Evolutionary conservation across 805 yeast species (phyloP).

Genomic region (Geotrichum ghanense): DNA sequence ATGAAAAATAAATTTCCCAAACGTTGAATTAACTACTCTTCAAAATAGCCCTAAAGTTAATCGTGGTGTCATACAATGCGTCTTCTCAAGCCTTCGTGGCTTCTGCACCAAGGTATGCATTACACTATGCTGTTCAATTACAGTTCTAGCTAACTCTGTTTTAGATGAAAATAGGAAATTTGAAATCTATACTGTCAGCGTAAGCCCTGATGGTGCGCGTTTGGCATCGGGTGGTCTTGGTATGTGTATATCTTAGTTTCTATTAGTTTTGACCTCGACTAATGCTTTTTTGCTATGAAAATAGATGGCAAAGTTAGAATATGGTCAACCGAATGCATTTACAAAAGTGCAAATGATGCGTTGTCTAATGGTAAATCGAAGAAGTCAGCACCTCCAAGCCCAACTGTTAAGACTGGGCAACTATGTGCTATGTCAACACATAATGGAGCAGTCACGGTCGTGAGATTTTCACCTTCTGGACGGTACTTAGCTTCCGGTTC

Average conservation of each 20-base stretch:
- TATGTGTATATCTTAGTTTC: constrained; percentile 5
- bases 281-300: too few species aligned
- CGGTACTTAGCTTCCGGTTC: constrained; percentile 88
- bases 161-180: constrained; percentile 66
- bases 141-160: not conserved
- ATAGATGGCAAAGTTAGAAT: constrained; percentile 85
- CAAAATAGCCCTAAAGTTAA: not conserved
- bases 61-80: constrained; percentile 33
- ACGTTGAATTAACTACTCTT: not conserved
- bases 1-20: not conserved
- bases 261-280: too few species aligned
- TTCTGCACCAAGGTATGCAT: constrained; percentile 41
- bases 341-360: constrained; percentile 38
- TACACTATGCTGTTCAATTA: not conserved
- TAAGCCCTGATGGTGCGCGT: constrained; percentile 71
- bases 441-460: constrained; percentile 93
- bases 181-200: constrained; percentile 77
- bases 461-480: constrained; percentile 87
- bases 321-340: constrained; percentile 82
- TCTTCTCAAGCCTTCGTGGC: constrained; percentile 61
- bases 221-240: constrained; percentile 81
- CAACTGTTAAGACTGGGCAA: constrained; percentile 29
- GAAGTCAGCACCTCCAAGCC: constrained; percentile 1
- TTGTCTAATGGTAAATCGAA: not conserved
- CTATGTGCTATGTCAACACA: constrained; percentile 88